Percentiles rank a stretch among this genome's conserved stretches.
These are phyloP conservation scores for Magnolia changhungtana DNA, from an alignment of 164 flowering plant genomes.

Conservation along the genomic window DNA sequence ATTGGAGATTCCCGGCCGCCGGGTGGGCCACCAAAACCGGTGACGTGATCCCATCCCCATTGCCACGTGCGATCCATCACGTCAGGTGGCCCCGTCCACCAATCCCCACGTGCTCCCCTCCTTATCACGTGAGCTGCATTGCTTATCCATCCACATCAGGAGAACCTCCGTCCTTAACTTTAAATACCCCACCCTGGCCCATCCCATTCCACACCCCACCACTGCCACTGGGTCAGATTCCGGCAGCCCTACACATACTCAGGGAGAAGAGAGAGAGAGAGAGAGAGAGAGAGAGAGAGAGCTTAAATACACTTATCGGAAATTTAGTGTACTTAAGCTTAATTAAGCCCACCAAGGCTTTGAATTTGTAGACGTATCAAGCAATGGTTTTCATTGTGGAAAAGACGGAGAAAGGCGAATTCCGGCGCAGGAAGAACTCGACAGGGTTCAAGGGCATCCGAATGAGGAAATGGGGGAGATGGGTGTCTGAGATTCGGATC, in stretches of 20 bases:
- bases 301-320: background rate
- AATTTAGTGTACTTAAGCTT: background rate
- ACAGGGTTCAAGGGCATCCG: constrained; percentile 30
- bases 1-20: constrained; percentile 9
- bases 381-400: constrained; percentile 9
- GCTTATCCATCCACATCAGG: constrained; percentile 3
- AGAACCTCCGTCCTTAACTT: background rate
- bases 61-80: constrained; percentile 15
- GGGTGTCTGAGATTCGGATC: constrained; percentile 44
- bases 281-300: background rate
- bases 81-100: constrained; percentile 10
- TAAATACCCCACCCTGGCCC: constrained; percentile 6
- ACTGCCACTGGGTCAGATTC: background rate
- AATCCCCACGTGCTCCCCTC: constrained; percentile 4
- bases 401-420: background rate
- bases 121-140: constrained; percentile 8
- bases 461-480: constrained; percentile 45
- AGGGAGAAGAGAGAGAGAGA: background rate
- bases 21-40: background rate
- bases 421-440: constrained; percentile 2
- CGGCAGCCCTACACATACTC: background rate
- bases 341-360: background rate
- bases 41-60: background rate
- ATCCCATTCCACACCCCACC: background rate
- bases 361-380: background rate